A percentile compares a stretch with the other conserved stretches of the same genome.
Evolutionary conservation across 345 rosid species (phyloP).

Genomic region (Microcos paniculata): DNA sequence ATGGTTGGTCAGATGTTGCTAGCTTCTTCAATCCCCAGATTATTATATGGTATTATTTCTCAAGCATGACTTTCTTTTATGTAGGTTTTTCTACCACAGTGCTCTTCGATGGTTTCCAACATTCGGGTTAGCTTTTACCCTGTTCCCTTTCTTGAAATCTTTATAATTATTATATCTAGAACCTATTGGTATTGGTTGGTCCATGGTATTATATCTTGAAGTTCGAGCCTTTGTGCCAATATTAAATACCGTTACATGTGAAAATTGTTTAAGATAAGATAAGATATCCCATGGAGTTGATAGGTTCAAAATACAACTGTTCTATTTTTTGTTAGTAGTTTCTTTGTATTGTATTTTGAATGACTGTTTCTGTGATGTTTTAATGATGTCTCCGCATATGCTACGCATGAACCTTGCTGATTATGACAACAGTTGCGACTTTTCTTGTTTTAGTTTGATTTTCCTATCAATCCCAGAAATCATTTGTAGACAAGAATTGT

Average conservation of each 20-base stretch:
- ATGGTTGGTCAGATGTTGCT: not conserved
- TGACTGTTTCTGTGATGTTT: not conserved
- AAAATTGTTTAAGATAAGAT: too few species aligned
- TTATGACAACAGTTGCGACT: too few species aligned
- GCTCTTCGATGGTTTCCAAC: slow-evolving; percentile 85
- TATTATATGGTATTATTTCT: not conserved
- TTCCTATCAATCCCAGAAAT: not conserved
- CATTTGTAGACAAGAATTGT: not conserved
- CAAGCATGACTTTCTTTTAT: slow-evolving; percentile 18
- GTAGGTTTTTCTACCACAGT: slow-evolving; percentile 95
- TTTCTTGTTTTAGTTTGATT: not conserved
- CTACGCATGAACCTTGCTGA: not conserved
- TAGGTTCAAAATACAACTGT: not conserved
- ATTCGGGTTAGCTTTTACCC: slow-evolving; percentile 60
- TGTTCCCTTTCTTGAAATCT: not conserved
- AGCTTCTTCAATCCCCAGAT: not conserved
- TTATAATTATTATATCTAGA: not conserved
- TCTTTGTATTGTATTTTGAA: not conserved
- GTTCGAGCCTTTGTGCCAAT: too few species aligned
- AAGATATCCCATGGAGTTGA: too few species aligned
- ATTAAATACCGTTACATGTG: too few species aligned
- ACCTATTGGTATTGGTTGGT: too few species aligned
- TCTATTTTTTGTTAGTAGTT: not conserved
- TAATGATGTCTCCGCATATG: not conserved
- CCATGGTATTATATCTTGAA: too few species aligned